Conservation (phyloP, 148 eudicot genomes). For the Polygonum maritimum region DNA sequence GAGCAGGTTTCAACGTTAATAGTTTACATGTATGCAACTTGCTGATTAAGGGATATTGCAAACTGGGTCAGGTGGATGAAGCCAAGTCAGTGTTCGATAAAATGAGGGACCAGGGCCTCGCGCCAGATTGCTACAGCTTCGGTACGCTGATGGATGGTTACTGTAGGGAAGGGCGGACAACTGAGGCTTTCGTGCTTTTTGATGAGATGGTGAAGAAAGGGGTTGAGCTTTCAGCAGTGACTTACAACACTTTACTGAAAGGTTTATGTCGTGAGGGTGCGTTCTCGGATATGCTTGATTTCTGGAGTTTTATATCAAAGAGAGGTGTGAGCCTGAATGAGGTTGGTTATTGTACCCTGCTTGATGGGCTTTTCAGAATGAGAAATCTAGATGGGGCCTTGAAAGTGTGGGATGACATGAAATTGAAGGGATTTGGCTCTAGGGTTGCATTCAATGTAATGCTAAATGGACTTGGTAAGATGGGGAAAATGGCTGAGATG, state of each 20-base stretch:
- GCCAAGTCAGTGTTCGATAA: slow-evolving; percentile 34
- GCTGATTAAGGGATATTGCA: slow-evolving; percentile 77
- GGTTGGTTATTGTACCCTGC: slow-evolving; percentile 61
- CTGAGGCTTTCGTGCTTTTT: slow-evolving; percentile 47
- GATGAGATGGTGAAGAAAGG: slow-evolving; percentile 48
- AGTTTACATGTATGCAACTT: slow-evolving; percentile 47
- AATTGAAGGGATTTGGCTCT: slow-evolving; percentile 40
- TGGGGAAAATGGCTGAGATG: slow-evolving; percentile 60
- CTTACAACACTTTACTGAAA: slow-evolving; percentile 67
- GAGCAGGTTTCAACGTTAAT: slow-evolving; percentile 47
- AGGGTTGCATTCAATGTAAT: slow-evolving; percentile 44
- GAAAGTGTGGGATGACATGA: slow-evolving; percentile 52
- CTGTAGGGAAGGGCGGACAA: slow-evolving; percentile 36
- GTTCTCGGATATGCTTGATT: slow-evolving; percentile 29
- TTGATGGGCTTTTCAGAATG: slow-evolving; percentile 51
- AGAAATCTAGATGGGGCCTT: slow-evolving; percentile 38
- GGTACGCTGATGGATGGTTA: slow-evolving; percentile 68
- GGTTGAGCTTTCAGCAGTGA: slow-evolving; percentile 41
- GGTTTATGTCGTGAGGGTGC: slow-evolving; percentile 52
- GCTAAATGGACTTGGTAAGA: slow-evolving; percentile 73
- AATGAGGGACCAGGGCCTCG: slow-evolving; percentile 52
- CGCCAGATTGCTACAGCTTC: slow-evolving; percentile 76
- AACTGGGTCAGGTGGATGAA: slow-evolving; percentile 41
- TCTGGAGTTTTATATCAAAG: slow-evolving; percentile 51
- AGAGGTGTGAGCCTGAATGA: slow-evolving; percentile 51